Evolutionary conservation across 805 yeast genomes (phyloP), one percentile per base, ranked within the genome.

Genomic region (Priceomyces carsonii): DNA sequence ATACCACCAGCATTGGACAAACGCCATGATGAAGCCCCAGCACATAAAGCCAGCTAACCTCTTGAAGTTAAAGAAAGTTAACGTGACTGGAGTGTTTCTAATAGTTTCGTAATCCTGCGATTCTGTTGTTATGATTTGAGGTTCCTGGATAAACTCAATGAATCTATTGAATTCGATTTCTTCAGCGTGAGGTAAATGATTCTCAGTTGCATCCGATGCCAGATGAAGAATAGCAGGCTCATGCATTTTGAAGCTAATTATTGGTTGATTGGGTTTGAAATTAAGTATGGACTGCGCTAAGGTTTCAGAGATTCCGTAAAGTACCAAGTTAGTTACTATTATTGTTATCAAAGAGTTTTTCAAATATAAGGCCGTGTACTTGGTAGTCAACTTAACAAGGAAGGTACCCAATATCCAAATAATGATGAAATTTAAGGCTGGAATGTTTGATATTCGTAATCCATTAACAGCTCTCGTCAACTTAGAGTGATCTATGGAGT

Each of bases 291-390:
- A 73, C 58, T 91, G 98, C 0, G 98, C 98, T 43, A 90, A 55
- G 0, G 90, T 78, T 55, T 91, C 98, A 0, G 97, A 89, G n/a
- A 88, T 79, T 0, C 96, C 96, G 56, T 80, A 86, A 4, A 91
- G 66, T 4, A 90, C 79, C 18, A 85, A 61, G 52, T 91, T 91
- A 1, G 96, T 82, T 16, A 81, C 76, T 39, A 87, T 75, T 23
- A 89, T 85, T 10, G 96, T 87, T n/a, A 82, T 56, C 19, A 88
- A 59, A 1, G 93, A 80, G 31, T 79, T 77, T 38, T 63, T 69
- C 41, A 75, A 73, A 56, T 89, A 89, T 36, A 82, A 51, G 6
- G 63, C 66, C 33, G 79, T 79, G 51, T 83, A 84, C 33, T 71
- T 68, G 18, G 77, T 68, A 6, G 86, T 75, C 32, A 81, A 63